Evolutionary conservation across 2,329 filamentous ascomycete species (phyloP), one percentile per base, ranked within the genome.

Genomic region (Aureobasidium mangrovei): DNA sequence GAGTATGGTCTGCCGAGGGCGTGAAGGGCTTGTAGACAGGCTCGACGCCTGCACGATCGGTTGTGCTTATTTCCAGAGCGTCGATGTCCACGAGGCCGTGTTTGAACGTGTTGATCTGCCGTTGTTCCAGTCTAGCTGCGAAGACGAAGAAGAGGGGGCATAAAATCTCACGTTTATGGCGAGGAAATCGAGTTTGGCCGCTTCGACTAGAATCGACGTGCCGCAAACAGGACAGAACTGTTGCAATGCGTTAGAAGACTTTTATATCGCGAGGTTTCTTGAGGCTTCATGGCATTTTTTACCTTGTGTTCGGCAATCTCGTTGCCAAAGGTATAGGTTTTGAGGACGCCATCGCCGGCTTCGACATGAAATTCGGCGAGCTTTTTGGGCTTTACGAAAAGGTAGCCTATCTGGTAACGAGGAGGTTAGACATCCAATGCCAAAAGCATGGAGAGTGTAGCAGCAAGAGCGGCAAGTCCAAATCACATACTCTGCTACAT

Each of bases 141-240:
- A n/a, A 24, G 7, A 12, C 24, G 8, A 5, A 26, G 8, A 24
- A 18, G 10, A 3, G 28, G 2, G 5, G 6, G 18, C 18, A 6
- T 12, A 26, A 6, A 18, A 29, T 3, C n/a, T 36, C 43, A 36
- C 48, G 7, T 52, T 52, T n/a, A 52, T 24, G 3, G 24, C 48
- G 1, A 52, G 32, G 26, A 52, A 43, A n/a, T 52, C 32, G 3
- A 43, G 6, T 7, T 43, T 43, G 4, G 29, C 31, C 2, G 48
- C 48, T 36, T 42, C 31, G 31, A 52, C 48, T 18, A 52, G 8
- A 29, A 52, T 12, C 2, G 35, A 38, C 5, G 48, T 28, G 10
- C 48, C 48, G 12, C 48, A 52, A 18, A 7, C 42, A 7, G 48
- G 48, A 52, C 48, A 52, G n/a, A 52, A 52, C 48, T 51, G 5